phyloP scores from a whole-genome alignment of 805 yeast species.

The Candida germanica region DNA sequence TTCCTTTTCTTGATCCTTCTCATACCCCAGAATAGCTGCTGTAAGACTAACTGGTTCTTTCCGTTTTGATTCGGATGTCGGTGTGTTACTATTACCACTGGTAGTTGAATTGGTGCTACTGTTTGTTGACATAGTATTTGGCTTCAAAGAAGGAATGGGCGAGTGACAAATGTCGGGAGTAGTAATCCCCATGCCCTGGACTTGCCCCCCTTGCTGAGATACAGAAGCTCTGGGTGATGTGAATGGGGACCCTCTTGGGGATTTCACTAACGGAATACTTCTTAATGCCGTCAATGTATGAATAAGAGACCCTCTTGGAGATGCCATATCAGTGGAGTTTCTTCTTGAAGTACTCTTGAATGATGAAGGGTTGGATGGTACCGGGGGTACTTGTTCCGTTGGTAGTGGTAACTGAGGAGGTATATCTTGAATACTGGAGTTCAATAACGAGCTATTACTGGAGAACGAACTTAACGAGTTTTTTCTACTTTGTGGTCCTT shows the following conservation, averaged over 20 bases:
- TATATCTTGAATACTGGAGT: conserved; percentile 36
- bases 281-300: conserved; percentile 40
- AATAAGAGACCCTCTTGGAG: conserved; percentile 40
- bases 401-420: conserved; percentile 64
- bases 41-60: neutral
- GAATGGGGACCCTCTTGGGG: conserved; percentile 39
- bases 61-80: neutral
- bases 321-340: conserved; percentile 33
- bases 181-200: conserved; percentile 2
- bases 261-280: conserved; percentile 31
- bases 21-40: neutral
- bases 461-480: conserved; percentile 19
- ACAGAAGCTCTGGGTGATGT: conserved; percentile 50
- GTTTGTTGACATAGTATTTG: neutral
- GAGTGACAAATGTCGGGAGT: conserved; percentile 16
- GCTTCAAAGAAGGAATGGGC: conserved; percentile 21
- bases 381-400: conserved; percentile 45
- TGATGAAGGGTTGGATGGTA: conserved; percentile 34
- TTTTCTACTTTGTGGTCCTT: conserved; percentile 10
- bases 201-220: conserved; percentile 25
- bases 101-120: conserved; percentile 1
- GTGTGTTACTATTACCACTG: neutral
- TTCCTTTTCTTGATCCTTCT: neutral
- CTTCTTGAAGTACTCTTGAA: conserved; percentile 35
- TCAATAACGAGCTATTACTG: conserved; percentile 23